A percentile compares a stretch with the other conserved stretches of the same genome.
These are phyloP conservation scores for Chaetomium tenue DNA, from an alignment of 495 filamentous ascomycete species.

Conservation along the genomic window DNA sequence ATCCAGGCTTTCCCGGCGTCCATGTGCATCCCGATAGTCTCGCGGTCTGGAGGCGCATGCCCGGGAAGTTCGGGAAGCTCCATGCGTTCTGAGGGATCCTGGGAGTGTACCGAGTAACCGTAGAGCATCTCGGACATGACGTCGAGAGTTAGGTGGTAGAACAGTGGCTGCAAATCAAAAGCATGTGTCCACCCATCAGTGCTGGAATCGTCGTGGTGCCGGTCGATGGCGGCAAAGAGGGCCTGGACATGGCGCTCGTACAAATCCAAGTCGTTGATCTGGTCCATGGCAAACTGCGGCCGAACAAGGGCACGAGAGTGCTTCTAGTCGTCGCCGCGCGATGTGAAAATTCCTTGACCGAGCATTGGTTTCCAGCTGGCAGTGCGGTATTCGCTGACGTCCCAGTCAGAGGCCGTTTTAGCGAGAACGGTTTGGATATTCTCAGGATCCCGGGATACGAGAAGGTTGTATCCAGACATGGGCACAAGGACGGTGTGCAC, in stretches of 20 bases:
- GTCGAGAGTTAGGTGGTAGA: slow-evolving; percentile 67
- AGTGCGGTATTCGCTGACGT: slow-evolving; percentile 50
- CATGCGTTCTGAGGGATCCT: slow-evolving; percentile 20
- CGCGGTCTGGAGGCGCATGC: slow-evolving; percentile 26
- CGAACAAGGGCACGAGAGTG: slow-evolving; percentile 61
- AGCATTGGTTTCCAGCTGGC: slow-evolving; percentile 55
- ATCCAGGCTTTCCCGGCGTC: slow-evolving; percentile 49
- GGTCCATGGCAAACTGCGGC: slow-evolving; percentile 61
- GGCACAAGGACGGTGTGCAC: slow-evolving; percentile 28
- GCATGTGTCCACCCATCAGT: slow-evolving; percentile 28
- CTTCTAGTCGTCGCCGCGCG: slow-evolving; percentile 64
- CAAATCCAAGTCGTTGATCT: slow-evolving; percentile 58
- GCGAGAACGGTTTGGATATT: slow-evolving; percentile 64
- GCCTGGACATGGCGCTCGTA: slow-evolving; percentile 61
- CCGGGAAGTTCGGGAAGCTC: slow-evolving; percentile 22
- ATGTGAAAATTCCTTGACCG: slow-evolving; percentile 69
- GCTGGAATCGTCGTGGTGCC: neutral
- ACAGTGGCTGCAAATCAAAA: slow-evolving; percentile 62
- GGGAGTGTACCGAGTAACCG: slow-evolving; percentile 52
- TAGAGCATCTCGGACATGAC: slow-evolving; percentile 72
- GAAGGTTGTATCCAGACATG: slow-evolving; percentile 34
- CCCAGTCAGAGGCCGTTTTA: slow-evolving; percentile 60
- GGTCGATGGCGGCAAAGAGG: slow-evolving; percentile 40
- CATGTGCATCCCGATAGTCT: slow-evolving; percentile 45
- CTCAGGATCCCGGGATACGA: slow-evolving; percentile 58